These are phyloP conservation scores for Zygoascus ofunaensis DNA, from an alignment of 805 yeast species.

Conservation along the genomic window DNA sequence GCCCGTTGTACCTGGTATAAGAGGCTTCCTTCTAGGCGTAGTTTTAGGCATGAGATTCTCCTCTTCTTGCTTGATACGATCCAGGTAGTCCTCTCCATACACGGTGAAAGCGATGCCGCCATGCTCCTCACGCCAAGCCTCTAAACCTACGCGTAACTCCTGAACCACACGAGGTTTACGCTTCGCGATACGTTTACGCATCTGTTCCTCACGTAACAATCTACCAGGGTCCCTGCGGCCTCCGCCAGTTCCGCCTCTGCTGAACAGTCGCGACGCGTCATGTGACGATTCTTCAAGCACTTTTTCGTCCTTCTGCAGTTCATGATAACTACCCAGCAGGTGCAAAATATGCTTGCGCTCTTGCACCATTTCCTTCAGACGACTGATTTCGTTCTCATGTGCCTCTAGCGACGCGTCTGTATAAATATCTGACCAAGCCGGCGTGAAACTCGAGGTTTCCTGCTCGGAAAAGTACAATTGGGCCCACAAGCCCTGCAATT, in stretches of 20 bases:
- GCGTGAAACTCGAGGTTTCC: constrained; percentile 42
- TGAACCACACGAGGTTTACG: constrained; percentile 56
- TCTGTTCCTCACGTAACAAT: constrained; percentile 68
- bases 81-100: constrained; percentile 42
- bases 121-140: constrained; percentile 37
- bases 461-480: constrained; percentile 47
- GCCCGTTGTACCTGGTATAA: constrained; percentile 1
- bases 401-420: constrained; percentile 53
- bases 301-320: constrained; percentile 48
- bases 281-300: constrained; percentile 60
- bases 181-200: constrained; percentile 57
- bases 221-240: constrained; percentile 46
- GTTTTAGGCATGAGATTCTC: constrained; percentile 7
- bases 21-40: constrained; percentile 1
- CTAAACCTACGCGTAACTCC: constrained; percentile 40
- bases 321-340: constrained; percentile 46
- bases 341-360: constrained; percentile 47
- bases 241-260: constrained; percentile 36
- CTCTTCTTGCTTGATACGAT: constrained; percentile 22
- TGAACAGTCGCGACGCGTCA: constrained; percentile 70
- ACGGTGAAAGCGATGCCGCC: constrained; percentile 27
- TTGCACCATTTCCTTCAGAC: constrained; percentile 42
- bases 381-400: constrained; percentile 55
- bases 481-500: constrained; percentile 56
- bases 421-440: constrained; percentile 34